These are phyloP conservation scores for Fomitopsis schrenkii DNA, from an alignment of 1,284 basidiomycete genomes.

Conservation along the genomic window DNA sequence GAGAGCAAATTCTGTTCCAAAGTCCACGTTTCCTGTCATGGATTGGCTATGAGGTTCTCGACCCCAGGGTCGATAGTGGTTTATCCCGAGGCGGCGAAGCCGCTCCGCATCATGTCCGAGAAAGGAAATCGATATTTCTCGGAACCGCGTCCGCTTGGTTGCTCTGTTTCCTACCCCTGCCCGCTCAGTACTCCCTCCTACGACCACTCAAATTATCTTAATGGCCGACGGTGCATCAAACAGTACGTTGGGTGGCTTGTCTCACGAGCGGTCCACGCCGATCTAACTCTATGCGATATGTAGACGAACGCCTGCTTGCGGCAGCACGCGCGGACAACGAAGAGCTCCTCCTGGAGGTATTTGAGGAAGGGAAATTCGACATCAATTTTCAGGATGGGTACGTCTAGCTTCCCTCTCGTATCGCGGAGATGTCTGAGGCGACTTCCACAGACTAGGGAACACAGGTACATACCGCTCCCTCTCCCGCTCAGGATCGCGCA, in stretches of 20 bases:
- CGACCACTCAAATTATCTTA: neutral
- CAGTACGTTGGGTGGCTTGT: slow-evolving; percentile 26
- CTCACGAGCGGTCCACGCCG: neutral
- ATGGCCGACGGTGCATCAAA: slow-evolving; percentile 34
- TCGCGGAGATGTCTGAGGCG: neutral
- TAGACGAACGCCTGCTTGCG: slow-evolving; percentile 72
- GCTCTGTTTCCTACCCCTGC: too few species aligned
- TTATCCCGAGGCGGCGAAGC: too few species aligned
- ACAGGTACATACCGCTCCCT: slow-evolving; percentile 45
- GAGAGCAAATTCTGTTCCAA: too few species aligned
- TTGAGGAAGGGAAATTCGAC: slow-evolving; percentile 55
- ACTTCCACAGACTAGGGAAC: slow-evolving; percentile 57
- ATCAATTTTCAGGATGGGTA: slow-evolving; percentile 80
- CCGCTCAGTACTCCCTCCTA: neutral
- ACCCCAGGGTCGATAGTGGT: too few species aligned
- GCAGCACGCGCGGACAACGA: slow-evolving; percentile 77
- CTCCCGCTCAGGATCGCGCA: neutral
- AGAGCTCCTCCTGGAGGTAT: slow-evolving; percentile 60
- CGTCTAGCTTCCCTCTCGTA: slow-evolving; percentile 20
- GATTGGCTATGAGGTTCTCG: too few species aligned
- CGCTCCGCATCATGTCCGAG: too few species aligned
- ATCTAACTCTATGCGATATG: neutral
- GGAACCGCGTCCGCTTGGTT: too few species aligned
- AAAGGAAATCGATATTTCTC: too few species aligned
- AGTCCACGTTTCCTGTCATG: too few species aligned